phyloP scores from a whole-genome alignment of 2,329 filamentous ascomycete genomes.

The Lachnum nothofagi region DNA sequence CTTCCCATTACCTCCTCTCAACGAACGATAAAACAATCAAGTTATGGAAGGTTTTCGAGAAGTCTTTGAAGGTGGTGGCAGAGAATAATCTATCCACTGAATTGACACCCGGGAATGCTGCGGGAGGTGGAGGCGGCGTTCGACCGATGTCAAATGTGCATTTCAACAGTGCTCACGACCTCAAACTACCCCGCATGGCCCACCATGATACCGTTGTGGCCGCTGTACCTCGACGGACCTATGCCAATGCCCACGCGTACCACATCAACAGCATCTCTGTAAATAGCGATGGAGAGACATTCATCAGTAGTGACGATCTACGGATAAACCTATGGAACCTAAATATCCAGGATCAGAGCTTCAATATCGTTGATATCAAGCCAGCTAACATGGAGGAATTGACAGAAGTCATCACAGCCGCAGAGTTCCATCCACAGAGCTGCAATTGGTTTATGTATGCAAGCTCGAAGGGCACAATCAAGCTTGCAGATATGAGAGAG shows the following conservation, averaged over 20 bases:
- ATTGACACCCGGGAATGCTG: slow-evolving; percentile 68
- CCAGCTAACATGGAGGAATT: slow-evolving; percentile 99
- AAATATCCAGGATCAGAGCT: slow-evolving; percentile 98
- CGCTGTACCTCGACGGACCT: slow-evolving; percentile 89
- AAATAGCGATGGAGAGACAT: slow-evolving; percentile 98
- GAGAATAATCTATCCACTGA: slow-evolving; percentile 98
- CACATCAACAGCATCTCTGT: slow-evolving; percentile 99
- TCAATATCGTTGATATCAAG: slow-evolving; percentile 99
- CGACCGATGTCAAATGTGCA: slow-evolving; percentile 65
- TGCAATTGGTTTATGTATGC: slow-evolving; percentile 99
- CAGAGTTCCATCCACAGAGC: slow-evolving; percentile 92
- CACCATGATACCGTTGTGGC: slow-evolving; percentile 98
- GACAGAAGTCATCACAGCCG: slow-evolving; percentile 96
- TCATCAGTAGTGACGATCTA: slow-evolving; percentile 96
- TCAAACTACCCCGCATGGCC: slow-evolving; percentile 92
- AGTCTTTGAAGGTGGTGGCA: slow-evolving; percentile 96
- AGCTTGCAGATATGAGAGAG: slow-evolving; percentile 96
- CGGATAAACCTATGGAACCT: slow-evolving; percentile 98
- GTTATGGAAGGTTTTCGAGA: slow-evolving; percentile 99
- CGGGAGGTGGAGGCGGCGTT: slow-evolving; percentile 70
- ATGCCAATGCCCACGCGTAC: slow-evolving; percentile 97
- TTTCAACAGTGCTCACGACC: slow-evolving; percentile 74
- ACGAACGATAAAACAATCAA: slow-evolving; percentile 99
- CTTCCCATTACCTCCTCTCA: slow-evolving; percentile 94
- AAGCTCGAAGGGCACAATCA: slow-evolving; percentile 97